These are phyloP conservation scores for Phialophora verrucosa DNA, from an alignment of 2,329 filamentous ascomycete genomes.

Conservation along the genomic window DNA sequence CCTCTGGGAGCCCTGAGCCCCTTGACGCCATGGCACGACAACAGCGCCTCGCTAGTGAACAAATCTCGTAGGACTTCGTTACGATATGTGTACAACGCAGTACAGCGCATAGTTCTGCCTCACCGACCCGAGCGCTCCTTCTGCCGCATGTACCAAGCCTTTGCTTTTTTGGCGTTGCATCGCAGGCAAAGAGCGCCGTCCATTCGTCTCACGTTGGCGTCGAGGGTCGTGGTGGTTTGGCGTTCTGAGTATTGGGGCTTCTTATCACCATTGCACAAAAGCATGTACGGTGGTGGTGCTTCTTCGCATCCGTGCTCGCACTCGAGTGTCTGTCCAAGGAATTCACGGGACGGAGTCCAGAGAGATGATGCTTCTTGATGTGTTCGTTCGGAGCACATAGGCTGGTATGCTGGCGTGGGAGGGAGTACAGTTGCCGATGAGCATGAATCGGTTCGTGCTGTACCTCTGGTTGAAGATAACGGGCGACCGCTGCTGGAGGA, in stretches of 20 bases:
- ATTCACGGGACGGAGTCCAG: background rate
- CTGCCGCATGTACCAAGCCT: constrained; percentile 23
- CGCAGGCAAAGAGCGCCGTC: constrained; percentile 23
- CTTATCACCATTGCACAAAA: constrained; percentile 15
- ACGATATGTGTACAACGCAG: background rate
- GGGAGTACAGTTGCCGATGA: background rate
- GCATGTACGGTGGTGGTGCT: constrained; percentile 25
- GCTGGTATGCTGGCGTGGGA: constrained; percentile 1
- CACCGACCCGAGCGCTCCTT: background rate
- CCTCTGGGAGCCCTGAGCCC: too few relatives aligned
- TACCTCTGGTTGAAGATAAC: background rate
- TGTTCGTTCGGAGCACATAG: background rate
- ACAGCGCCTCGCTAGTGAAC: background rate
- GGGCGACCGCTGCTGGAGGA: background rate
- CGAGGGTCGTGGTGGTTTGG: background rate
- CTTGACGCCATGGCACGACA: too few relatives aligned
- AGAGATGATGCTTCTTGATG: constrained; percentile 4
- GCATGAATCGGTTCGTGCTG: background rate
- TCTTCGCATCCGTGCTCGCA: constrained; percentile 15
- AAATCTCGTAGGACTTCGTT: background rate
- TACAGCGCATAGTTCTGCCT: background rate
- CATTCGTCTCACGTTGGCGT: background rate
- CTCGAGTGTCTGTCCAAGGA: constrained; percentile 14
- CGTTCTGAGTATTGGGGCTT: constrained; percentile 27
- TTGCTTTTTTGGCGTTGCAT: constrained; percentile 23